Conservation (phyloP, 495 filamentous ascomycete genomes). For the Penicillium egyptiacum region DNA sequence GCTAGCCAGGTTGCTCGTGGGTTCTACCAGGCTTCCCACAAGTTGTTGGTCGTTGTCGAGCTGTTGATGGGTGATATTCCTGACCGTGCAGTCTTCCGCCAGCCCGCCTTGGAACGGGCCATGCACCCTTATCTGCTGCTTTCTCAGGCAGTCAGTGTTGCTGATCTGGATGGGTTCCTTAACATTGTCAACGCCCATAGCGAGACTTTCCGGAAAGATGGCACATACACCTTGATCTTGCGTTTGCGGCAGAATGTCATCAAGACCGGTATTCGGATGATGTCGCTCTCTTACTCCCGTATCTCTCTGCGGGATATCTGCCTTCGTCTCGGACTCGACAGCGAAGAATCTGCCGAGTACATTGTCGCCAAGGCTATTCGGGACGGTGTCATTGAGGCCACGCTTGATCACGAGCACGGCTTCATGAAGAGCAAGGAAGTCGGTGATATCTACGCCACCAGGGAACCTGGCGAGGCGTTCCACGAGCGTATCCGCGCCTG, state of each 20-base stretch:
- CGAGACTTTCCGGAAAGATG: constrained; percentile 84
- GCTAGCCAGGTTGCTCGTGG: constrained; percentile 84
- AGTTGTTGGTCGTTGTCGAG: constrained; percentile 91
- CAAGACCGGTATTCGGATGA: constrained; percentile 98
- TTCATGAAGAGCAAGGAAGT: constrained; percentile 99
- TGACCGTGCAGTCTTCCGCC: constrained; percentile 89
- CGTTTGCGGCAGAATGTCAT: constrained; percentile 97
- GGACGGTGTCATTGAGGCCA: constrained; percentile 96
- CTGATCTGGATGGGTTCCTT: constrained; percentile 89
- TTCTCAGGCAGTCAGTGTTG: constrained; percentile 91
- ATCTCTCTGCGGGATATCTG: constrained; percentile 98
- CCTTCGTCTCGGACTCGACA: constrained; percentile 86
- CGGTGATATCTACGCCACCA: constrained; percentile 91
- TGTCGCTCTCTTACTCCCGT: constrained; percentile 94
- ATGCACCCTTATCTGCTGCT: constrained; percentile 90
- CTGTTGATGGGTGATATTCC: constrained; percentile 98
- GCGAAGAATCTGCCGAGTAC: constrained; percentile 95
- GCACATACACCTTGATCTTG: constrained; percentile 92
- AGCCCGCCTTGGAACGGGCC: constrained; percentile 77
- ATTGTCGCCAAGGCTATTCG: constrained; percentile 98
- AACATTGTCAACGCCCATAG: constrained; percentile 76
- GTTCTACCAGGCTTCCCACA: constrained; percentile 93
- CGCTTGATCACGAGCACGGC: constrained; percentile 87
- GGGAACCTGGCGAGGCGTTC: constrained; percentile 94
- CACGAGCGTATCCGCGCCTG: constrained; percentile 93